A percentile compares a stretch with the other conserved stretches of the same genome.
phyloP scores from a whole-genome alignment of 352 stramenopile species.

The Aphanomyces astaci region DNA sequence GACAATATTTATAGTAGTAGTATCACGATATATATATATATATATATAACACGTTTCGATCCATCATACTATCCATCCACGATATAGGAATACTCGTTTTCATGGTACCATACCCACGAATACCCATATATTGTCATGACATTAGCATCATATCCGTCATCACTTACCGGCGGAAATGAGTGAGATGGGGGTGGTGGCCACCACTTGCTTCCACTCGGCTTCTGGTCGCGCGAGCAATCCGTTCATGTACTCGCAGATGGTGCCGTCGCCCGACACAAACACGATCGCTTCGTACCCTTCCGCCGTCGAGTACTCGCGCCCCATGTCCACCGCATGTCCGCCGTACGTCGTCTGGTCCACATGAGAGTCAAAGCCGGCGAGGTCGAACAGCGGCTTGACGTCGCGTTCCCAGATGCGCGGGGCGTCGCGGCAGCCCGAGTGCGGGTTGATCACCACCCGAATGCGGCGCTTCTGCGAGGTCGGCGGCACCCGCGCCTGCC shows the following conservation, averaged over 20 bases:
- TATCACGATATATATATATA: neutral
- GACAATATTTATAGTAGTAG: too few species aligned
- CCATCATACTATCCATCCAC: too few species aligned
- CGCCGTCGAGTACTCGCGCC: constrained; percentile 50
- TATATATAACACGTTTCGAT: too few species aligned
- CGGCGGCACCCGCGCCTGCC: constrained; percentile 62
- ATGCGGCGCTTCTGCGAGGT: constrained; percentile 61
- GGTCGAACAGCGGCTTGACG: constrained; percentile 70
- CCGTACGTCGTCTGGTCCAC: constrained; percentile 67
- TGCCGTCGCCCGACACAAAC: constrained; percentile 71
- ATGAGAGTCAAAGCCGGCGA: constrained; percentile 66
- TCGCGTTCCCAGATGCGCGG: constrained; percentile 56
- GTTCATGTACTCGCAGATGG: constrained; percentile 79
- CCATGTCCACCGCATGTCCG: constrained; percentile 71
- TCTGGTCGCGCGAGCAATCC: constrained; percentile 57
- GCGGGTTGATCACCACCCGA: constrained; percentile 75
- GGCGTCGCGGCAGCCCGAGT: constrained; percentile 61
- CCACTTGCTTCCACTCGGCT: constrained; percentile 74
- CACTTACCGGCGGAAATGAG: constrained; percentile 56
- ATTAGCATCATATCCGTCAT: too few species aligned
- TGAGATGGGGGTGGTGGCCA: constrained; percentile 67
- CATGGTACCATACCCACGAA: too few species aligned
- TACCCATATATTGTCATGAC: too few species aligned
- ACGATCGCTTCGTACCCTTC: constrained; percentile 72
- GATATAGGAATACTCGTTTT: too few species aligned